Evolutionary conservation across 805 yeast genomes (phyloP).

Genomic region (Wickerhamomyces pijperi): DNA sequence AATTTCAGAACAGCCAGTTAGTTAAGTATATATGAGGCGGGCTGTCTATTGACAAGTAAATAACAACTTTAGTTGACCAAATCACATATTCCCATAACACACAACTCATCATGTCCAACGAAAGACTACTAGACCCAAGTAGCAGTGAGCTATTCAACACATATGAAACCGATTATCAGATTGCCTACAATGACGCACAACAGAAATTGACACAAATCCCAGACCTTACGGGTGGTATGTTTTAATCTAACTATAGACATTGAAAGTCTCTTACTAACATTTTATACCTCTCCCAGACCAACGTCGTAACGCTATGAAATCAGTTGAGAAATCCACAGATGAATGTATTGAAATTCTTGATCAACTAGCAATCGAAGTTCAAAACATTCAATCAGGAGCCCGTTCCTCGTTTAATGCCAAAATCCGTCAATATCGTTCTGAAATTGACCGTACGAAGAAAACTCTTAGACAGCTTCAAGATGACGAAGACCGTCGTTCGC

Average conservation of each 20-base stretch:
- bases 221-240: slow-evolving; percentile 32
- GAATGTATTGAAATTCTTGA: slow-evolving; percentile 69
- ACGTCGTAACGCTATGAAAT: slow-evolving; percentile 43
- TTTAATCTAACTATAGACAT: too few species aligned
- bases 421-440: slow-evolving; percentile 58
- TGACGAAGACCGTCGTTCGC: slow-evolving; percentile 56
- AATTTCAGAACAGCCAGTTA: too few species aligned
- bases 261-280: too few species aligned
- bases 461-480: slow-evolving; percentile 49
- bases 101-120: slow-evolving; percentile 12
- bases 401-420: slow-evolving; percentile 66
- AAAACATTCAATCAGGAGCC: slow-evolving; percentile 62
- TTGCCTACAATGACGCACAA: slow-evolving; percentile 59
- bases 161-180: slow-evolving; percentile 35
- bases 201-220: slow-evolving; percentile 49
- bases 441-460: slow-evolving; percentile 47
- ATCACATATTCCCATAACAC: neutral
- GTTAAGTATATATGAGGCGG: too few species aligned
- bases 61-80: too few species aligned
- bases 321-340: slow-evolving; percentile 60
- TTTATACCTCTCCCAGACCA: slow-evolving; percentile 23
- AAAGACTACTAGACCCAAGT: slow-evolving; percentile 13
- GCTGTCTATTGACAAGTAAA: too few species aligned
- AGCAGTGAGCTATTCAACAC: slow-evolving; percentile 18
- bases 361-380: slow-evolving; percentile 81